phyloP scores from a whole-genome alignment of 2,329 filamentous ascomycete genomes.

The Rhexocercosporidium sp. region DNA sequence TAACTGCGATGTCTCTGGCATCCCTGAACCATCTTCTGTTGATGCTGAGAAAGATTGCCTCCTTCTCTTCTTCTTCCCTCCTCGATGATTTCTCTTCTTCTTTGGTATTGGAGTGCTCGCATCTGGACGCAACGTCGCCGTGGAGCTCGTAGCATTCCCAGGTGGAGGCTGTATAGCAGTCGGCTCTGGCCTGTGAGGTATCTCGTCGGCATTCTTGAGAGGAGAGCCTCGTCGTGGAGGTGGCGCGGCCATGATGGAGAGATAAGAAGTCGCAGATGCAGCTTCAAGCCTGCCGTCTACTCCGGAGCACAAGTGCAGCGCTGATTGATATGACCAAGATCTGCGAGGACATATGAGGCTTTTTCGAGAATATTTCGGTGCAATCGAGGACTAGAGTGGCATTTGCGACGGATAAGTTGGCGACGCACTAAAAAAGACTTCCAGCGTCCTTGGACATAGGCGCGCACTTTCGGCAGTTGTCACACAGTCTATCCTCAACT shows the following conservation, averaged over 20 bases:
- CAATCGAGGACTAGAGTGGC: neutral
- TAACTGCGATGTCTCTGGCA: slow-evolving; percentile 41
- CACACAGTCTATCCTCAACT: neutral
- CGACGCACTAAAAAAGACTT: slow-evolving; percentile 9
- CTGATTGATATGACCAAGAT: neutral
- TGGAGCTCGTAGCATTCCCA: slow-evolving; percentile 23
- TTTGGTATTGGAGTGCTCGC: slow-evolving; percentile 26
- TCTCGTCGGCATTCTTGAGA: slow-evolving; percentile 16
- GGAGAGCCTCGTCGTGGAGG: slow-evolving; percentile 27
- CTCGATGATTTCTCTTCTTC: slow-evolving; percentile 77
- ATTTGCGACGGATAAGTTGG: slow-evolving; percentile 8
- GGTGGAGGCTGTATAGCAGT: slow-evolving; percentile 34
- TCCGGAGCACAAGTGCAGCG: neutral
- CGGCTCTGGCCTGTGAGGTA: slow-evolving; percentile 33
- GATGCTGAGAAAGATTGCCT: slow-evolving; percentile 80
- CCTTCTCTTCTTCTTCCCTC: slow-evolving; percentile 76
- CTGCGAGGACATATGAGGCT: neutral
- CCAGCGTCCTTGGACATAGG: neutral
- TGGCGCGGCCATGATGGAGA: slow-evolving; percentile 33
- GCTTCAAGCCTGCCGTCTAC: neutral
- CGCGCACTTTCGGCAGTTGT: neutral
- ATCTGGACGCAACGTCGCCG: slow-evolving; percentile 30
- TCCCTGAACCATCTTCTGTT: slow-evolving; percentile 52
- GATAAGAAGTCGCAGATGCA: neutral
- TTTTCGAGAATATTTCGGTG: neutral